phyloP scores from a whole-genome alignment of 305 asterid species.

The Fraxinus angustifolia region DNA sequence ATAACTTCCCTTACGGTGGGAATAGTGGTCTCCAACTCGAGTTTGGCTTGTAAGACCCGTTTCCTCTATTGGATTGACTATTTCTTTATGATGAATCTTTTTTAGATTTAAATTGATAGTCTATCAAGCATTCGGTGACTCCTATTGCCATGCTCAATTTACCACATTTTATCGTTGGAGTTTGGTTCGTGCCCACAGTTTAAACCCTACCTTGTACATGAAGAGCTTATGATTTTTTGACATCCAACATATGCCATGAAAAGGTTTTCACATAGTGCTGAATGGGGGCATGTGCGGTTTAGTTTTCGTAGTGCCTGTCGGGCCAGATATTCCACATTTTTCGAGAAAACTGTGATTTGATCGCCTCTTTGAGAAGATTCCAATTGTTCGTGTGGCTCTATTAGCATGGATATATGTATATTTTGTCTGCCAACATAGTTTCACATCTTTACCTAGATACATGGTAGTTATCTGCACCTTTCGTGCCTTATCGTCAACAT shows the following conservation, averaged over 20 bases:
- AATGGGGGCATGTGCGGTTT: not conserved
- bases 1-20: not conserved
- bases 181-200: not conserved
- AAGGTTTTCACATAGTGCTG: not conserved
- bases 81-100: not conserved
- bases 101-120: not conserved
- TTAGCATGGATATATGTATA: not conserved
- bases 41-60: not conserved
- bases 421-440: not conserved
- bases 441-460: not conserved
- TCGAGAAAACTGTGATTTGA: not conserved
- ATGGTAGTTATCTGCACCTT: not conserved
- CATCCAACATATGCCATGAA: not conserved
- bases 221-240: not conserved
- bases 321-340: not conserved
- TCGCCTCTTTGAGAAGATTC: not conserved
- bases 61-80: not conserved
- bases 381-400: not conserved
- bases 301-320: not conserved
- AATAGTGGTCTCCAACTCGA: not conserved
- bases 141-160: not conserved
- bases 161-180: not conserved
- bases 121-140: not conserved
- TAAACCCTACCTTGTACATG: not conserved
- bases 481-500: not conserved